Conservation (phyloP, 2,329 filamentous ascomycete genomes). For the Epichloe baconii region DNA sequence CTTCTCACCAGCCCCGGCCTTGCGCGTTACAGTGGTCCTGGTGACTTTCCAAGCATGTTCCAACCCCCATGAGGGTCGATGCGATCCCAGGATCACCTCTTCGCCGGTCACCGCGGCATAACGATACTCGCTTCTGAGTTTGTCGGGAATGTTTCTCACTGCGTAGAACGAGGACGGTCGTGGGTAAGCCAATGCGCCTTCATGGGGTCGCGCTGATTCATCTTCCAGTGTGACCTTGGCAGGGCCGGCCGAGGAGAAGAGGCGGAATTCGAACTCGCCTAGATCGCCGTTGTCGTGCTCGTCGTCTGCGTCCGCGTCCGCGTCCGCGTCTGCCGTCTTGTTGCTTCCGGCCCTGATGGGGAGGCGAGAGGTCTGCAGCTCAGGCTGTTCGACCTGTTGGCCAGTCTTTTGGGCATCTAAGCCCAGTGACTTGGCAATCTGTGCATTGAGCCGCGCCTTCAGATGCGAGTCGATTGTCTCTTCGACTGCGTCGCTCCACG, state of each 20-base stretch:
- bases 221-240: constrained; percentile 39
- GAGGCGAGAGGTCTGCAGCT: background rate
- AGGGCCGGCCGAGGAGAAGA: constrained; percentile 37
- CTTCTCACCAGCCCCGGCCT: constrained; percentile 5
- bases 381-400: background rate
- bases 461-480: constrained; percentile 24
- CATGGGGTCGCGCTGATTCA: constrained; percentile 23
- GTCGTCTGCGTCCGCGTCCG: constrained; percentile 15
- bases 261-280: constrained; percentile 40
- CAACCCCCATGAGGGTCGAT: constrained; percentile 38
- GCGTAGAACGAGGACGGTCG: constrained; percentile 38
- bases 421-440: constrained; percentile 33
- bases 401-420: constrained; percentile 17
- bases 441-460: constrained; percentile 32
- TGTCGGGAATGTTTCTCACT: constrained; percentile 22
- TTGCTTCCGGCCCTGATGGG: background rate
- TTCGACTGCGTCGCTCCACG: constrained; percentile 15
- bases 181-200: constrained; percentile 21
- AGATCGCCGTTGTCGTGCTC: constrained; percentile 15
- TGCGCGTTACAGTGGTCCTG: constrained; percentile 25
- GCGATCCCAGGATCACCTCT: constrained; percentile 33
- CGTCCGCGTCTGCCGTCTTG: constrained; percentile 10
- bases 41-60: constrained; percentile 49
- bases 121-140: constrained; percentile 26
- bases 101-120: constrained; percentile 37